Conservation (phyloP, 2,329 filamentous ascomycete genomes). For the Neurospora crassa region DNA sequence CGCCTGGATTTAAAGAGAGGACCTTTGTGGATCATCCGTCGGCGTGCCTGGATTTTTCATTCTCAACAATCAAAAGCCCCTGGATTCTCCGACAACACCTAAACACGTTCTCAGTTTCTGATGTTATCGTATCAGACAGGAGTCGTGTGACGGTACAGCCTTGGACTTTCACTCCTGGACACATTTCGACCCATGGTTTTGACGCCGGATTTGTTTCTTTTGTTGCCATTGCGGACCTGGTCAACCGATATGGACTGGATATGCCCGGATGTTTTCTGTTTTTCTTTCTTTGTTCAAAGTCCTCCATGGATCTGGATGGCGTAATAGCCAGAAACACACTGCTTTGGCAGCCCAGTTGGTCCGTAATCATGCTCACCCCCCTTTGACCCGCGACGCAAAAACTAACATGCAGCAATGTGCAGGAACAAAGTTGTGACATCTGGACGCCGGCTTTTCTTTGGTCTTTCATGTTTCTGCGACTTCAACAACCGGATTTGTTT, state of each 20-base stretch:
- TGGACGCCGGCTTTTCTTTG: constrained; percentile 21
- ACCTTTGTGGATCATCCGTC: neutral
- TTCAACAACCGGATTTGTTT: constrained; percentile 16
- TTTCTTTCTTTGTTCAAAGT: neutral
- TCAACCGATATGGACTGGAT: neutral
- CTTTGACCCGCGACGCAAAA: constrained; percentile 4
- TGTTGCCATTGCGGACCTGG: neutral
- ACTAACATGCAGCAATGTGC: constrained; percentile 26
- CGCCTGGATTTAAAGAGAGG: neutral
- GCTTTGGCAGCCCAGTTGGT: constrained; percentile 21
- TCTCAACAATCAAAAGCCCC: neutral
- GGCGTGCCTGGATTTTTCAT: neutral
- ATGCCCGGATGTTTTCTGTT: neutral
- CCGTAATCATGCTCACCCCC: constrained; percentile 21
- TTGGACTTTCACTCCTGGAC: neutral
- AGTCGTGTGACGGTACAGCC: neutral
- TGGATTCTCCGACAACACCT: neutral
- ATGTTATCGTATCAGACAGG: neutral
- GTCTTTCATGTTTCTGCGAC: constrained; percentile 20
- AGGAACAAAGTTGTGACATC: constrained; percentile 51
- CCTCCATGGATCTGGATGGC: neutral
- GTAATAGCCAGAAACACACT: neutral
- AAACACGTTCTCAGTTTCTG: neutral
- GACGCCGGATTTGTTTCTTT: neutral
- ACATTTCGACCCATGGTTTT: neutral